These are phyloP conservation scores for Debaryomyces fabryi DNA, from an alignment of 1,139 yeast species.

Conservation along the genomic window DNA sequence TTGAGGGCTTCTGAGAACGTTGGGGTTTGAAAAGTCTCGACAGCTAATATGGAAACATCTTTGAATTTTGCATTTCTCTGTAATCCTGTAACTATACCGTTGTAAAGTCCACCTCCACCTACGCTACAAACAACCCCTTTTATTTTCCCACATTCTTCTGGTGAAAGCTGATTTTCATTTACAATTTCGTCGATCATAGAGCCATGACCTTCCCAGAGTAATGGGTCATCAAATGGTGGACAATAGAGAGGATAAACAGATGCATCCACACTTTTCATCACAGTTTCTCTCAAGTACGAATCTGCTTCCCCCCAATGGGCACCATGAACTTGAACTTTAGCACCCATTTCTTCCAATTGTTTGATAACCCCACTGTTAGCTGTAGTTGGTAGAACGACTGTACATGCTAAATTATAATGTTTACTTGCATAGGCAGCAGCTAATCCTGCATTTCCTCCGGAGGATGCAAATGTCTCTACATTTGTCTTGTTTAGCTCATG, in stretches of 20 bases:
- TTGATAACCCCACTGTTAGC: slow-evolving; percentile 38
- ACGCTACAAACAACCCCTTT: slow-evolving; percentile 67
- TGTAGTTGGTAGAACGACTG: slow-evolving; percentile 64
- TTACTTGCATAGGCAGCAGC: slow-evolving; percentile 70
- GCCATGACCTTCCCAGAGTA: slow-evolving; percentile 72
- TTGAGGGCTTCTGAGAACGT: slow-evolving; percentile 53
- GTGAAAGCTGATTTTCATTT: slow-evolving; percentile 33
- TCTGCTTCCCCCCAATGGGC: slow-evolving; percentile 71
- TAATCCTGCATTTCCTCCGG: slow-evolving; percentile 81
- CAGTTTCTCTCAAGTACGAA: slow-evolving; percentile 39
- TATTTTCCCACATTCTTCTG: slow-evolving; percentile 31
- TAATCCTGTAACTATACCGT: slow-evolving; percentile 63
- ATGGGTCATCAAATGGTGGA: slow-evolving; percentile 69
- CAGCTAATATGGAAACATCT: slow-evolving; percentile 51
- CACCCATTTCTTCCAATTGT: slow-evolving; percentile 48
- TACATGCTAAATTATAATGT: slow-evolving; percentile 50
- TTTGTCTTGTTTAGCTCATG: slow-evolving; percentile 21
- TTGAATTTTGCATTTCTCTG: slow-evolving; percentile 32
- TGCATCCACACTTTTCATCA: slow-evolving; percentile 34
- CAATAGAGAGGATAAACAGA: slow-evolving; percentile 54
- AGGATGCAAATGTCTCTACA: slow-evolving; percentile 60
- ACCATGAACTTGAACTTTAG: slow-evolving; percentile 58
- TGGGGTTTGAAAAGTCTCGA: slow-evolving; percentile 66
- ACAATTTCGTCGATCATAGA: slow-evolving; percentile 60
- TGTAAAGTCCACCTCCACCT: slow-evolving; percentile 77